These are phyloP conservation scores for Epichloe coenophiala DNA, from an alignment of 2,329 filamentous ascomycete genomes.

Conservation along the genomic window DNA sequence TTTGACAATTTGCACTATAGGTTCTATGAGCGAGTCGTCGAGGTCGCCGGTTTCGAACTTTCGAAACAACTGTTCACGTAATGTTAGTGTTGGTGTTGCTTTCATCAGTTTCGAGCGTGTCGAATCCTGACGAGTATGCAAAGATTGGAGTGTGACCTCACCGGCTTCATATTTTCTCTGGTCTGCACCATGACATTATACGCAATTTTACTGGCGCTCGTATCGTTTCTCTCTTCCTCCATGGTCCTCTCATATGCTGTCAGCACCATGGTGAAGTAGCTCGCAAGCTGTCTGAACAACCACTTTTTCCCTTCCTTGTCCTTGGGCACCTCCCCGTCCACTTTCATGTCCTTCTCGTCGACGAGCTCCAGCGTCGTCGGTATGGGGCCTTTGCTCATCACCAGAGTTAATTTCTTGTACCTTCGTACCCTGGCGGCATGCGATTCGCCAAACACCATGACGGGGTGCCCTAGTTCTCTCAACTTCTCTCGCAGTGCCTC, in stretches of 20 bases:
- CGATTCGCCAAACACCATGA: constrained; percentile 66
- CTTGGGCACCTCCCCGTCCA: constrained; percentile 46
- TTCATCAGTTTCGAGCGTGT: background rate
- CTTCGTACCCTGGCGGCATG: constrained; percentile 56
- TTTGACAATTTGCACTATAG: constrained; percentile 82
- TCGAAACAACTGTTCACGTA: constrained; percentile 54
- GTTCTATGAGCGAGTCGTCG: constrained; percentile 64
- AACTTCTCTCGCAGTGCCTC: constrained; percentile 56
- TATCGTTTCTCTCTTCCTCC: constrained; percentile 47
- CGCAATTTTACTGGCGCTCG: constrained; percentile 68
- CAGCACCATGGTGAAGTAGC: constrained; percentile 94
- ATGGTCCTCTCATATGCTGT: constrained; percentile 75
- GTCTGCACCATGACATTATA: constrained; percentile 77
- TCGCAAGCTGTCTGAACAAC: constrained; percentile 76
- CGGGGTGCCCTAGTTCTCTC: constrained; percentile 60
- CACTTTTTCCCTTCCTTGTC: constrained; percentile 54
- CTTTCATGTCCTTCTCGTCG: constrained; percentile 79
- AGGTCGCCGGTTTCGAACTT: constrained; percentile 74
- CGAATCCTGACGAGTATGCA: no score
- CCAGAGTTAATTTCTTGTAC: constrained; percentile 51
- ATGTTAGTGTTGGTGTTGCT: background rate
- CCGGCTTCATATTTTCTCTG: constrained; percentile 72
- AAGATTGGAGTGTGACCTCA: constrained; percentile 17
- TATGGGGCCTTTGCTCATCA: constrained; percentile 63
- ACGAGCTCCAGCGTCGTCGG: constrained; percentile 72